Base-by-base conservation (phyloP, 345 rosid genomes). In the Citrus hindsii region DNA sequence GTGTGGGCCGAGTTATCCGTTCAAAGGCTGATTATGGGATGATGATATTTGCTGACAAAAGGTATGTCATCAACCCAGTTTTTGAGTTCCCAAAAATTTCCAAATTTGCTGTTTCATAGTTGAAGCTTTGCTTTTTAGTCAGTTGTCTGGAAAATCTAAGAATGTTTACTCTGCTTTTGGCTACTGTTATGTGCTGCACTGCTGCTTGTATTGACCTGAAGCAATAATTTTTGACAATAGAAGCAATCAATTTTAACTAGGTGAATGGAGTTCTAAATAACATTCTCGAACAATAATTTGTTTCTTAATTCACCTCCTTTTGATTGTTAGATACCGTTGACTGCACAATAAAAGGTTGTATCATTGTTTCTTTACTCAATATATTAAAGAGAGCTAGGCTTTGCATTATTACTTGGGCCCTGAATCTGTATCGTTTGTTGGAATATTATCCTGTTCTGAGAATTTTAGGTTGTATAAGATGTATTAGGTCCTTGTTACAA, bases 21-120 rank as follows among this genome's bases (percentile, higher is more conserved):
- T 96, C 98, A 63, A 96, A 96, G 85, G 98, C 99, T 64, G 99
- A 96, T 83, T 96, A 94, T 84, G 99, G 99, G 58, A 96, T 96
- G 99, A 96, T 96, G 99, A 92, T 94, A 81, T 96, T 96, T 85
- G 97, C 99, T 46, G 98, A 94, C 85, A 94, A 96, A 84, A 90
- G 99, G 98, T 91, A 81, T 72, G 71, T 22, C 51, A 19, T 55
- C 38, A 61, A 48, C 33, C 25, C 33, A 63, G 64, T n/a, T 16
- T 55, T 76, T 13, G 55, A 24, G 5, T 24, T 13, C 1, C 18
- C 14, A 18, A 55, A 67, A 33, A 53, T 51, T 67, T 53, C 30
- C 30, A 22, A 51, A 28, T 33, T 63, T 19, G 9, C n/a, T 10
- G 30, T 46, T 30, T 75, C 62, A 48, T 28, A 30, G 46, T 37